phyloP scores from a whole-genome alignment of 768 basidiomycete species.

The Boletus reticulatus region DNA sequence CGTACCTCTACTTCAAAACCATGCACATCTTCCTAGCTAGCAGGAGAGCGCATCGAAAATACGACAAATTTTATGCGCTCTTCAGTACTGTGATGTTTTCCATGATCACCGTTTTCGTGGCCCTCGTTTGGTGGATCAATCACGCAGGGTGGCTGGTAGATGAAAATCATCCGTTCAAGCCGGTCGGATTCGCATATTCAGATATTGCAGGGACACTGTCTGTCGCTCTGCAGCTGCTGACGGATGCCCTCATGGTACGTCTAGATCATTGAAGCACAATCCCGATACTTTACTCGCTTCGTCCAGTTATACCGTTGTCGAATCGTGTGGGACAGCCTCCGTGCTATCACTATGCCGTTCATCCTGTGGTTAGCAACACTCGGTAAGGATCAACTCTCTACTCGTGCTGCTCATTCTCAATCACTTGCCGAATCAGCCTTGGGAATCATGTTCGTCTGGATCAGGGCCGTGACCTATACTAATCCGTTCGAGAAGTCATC shows the following conservation, averaged over 20 bases:
- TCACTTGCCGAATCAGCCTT: neutral
- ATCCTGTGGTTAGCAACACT: conserved; percentile 14
- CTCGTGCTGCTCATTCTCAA: neutral
- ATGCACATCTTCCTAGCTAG: conserved; percentile 7
- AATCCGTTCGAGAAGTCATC: neutral
- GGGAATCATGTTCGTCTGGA: conserved; percentile 1
- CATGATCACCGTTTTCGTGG: neutral
- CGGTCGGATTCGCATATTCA: no score
- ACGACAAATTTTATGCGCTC: conserved; percentile 11
- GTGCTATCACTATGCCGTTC: conserved; percentile 5
- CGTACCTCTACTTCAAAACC: conserved; percentile 16
- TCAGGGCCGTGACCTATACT: no score
- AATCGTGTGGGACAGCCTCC: conserved; percentile 28
- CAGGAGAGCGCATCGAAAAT: neutral
- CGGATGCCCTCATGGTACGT: conserved; percentile 26
- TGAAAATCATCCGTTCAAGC: conserved; percentile 16
- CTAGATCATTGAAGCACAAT: neutral
- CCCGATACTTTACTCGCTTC: neutral
- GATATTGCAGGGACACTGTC: no score
- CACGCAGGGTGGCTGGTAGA: conserved; percentile 31
- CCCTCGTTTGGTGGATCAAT: neutral
- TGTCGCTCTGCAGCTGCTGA: conserved; percentile 30
- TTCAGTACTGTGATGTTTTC: conserved; percentile 7
- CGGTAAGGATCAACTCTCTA: neutral
- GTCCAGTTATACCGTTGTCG: conserved; percentile 19